A percentile compares a stretch with the other conserved stretches of the same genome.
These are phyloP conservation scores for Cyberlindnera saturnus DNA, from an alignment of 805 yeast genomes.

Conservation along the genomic window DNA sequence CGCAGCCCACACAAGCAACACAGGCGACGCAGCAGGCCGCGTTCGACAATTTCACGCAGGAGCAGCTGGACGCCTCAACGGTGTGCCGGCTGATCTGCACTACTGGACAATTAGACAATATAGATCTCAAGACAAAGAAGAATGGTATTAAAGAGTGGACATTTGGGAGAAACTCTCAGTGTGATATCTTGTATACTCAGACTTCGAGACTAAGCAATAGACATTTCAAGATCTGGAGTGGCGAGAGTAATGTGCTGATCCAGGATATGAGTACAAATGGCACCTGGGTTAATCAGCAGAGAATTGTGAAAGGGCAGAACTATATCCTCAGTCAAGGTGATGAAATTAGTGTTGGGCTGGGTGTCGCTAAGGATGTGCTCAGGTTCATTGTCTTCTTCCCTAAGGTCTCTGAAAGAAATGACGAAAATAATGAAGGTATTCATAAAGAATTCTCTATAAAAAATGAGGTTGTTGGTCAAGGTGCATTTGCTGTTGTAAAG, in stretches of 20 bases:
- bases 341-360: conserved; percentile 84
- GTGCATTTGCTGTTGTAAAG: conserved; percentile 96
- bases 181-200: conserved; percentile 56
- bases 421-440: conserved; percentile 38
- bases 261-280: conserved; percentile 86
- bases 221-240: conserved; percentile 70
- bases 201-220: conserved; percentile 66
- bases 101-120: conserved; percentile 44
- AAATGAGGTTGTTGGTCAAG: conserved; percentile 88
- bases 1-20: conserved; percentile 36
- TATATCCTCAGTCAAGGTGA: conserved; percentile 88
- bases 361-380: conserved; percentile 64
- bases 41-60: conserved; percentile 30
- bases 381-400: conserved; percentile 40
- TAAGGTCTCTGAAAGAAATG: conserved; percentile 9
- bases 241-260: conserved; percentile 40
- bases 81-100: conserved; percentile 59
- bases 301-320: conserved; percentile 70
- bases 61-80: conserved; percentile 32
- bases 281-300: conserved; percentile 71
- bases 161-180: conserved; percentile 66
- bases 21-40: conserved; percentile 30
- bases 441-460: conserved; percentile 67
- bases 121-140: conserved; percentile 35
- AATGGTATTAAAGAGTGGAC: conserved; percentile 45